These are phyloP conservation scores for Coffea humblotiana DNA, from an alignment of 305 asterid genomes.

Conservation along the genomic window DNA sequence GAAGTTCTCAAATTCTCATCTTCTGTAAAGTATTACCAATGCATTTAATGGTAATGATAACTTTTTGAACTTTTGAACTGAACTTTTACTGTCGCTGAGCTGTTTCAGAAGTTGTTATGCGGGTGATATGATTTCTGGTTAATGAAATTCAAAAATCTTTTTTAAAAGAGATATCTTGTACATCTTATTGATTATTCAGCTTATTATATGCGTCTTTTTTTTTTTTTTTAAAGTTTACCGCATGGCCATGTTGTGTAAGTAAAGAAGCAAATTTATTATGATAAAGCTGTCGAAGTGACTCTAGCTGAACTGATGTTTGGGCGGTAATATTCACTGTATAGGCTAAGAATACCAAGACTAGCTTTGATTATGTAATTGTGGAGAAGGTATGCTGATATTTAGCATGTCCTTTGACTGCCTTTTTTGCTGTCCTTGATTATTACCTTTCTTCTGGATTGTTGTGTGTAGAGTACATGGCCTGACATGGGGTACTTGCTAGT, in stretches of 20 bases:
- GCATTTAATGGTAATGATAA: background rate
- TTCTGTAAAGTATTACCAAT: background rate
- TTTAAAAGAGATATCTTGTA: background rate
- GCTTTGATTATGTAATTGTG: background rate
- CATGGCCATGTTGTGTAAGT: background rate
- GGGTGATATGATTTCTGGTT: background rate
- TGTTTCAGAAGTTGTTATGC: background rate
- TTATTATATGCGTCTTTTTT: no score
- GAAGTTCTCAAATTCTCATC: background rate
- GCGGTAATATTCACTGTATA: background rate
- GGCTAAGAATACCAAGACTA: background rate
- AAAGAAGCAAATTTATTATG: conserved; percentile 1
- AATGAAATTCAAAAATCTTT: background rate
- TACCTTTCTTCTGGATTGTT: background rate
- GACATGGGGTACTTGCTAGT: background rate
- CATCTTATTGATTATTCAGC: background rate
- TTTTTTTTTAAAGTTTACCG: background rate
- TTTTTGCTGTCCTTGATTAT: background rate
- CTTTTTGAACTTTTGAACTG: background rate
- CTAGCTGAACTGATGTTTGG: conserved; percentile 5
- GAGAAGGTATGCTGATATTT: background rate
- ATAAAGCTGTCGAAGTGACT: background rate
- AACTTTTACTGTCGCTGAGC: background rate
- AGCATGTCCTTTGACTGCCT: background rate
- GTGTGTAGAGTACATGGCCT: background rate